Evolutionary conservation across 768 basidiomycete genomes (phyloP), one percentile per base, ranked within the genome.

Genomic region (Lentinula aciculospora): DNA sequence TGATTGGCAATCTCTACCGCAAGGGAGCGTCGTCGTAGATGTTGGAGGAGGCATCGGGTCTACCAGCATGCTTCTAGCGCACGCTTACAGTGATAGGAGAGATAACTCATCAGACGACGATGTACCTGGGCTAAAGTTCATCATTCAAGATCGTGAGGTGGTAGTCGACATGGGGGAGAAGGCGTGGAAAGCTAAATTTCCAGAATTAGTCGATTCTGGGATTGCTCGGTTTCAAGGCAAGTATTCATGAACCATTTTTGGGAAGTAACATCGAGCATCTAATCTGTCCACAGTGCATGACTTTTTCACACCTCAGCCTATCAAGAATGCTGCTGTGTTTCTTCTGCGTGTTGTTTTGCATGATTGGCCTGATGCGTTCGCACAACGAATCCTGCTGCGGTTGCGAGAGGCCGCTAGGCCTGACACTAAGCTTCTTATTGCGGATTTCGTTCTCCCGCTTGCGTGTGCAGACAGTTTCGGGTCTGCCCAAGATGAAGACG

Each of bases 291-390:
- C 53, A 83, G 86, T 78, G 1, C 89, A 92, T 63, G 87, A 91
- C 70, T 92, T 91, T 66, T 91, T 92, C 67, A 79, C 75, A 3
- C 79, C 82, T 0, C 89, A 92, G 64, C 79, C 79, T 2, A 65
- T 74, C 53, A 68, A 64, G 57, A 63, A 80, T 53, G 75, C 86
- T 59, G 79, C 86, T 0, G 82, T 89, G 5, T 92, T 85, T 65
- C 73, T 91, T 32, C 72, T 90, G 29, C 81, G 89, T 23, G 83
- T 85, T 19, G 80, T 90, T 37, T 73, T 88, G 32, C 89, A 92
- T 63, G 89, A 92, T 64, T 91, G 89, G 89, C 84, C 88, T 1
- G 85, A 91, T 61, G 72, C 72, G 1, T 78, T 72, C 61, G 82
- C 81, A 21, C 72, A 75, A 31, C 66, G 67, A 50, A 80, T 82